Conservation (phyloP, 2,329 filamentous ascomycete genomes). For the Dothideomycetes sp. region DNA sequence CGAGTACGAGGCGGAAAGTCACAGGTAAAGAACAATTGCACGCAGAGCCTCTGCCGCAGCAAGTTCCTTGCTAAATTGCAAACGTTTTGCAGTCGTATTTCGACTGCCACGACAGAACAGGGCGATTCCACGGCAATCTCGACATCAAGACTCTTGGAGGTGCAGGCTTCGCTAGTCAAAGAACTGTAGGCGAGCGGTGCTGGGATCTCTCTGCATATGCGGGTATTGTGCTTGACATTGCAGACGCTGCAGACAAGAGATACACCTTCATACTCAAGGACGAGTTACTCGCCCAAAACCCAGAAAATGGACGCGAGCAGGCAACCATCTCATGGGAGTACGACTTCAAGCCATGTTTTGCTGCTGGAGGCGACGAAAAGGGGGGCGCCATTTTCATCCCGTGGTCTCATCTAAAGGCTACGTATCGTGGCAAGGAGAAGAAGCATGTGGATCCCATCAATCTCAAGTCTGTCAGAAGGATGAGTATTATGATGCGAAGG, state of each 20-base stretch:
- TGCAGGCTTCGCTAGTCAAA: constrained; percentile 74
- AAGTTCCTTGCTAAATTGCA: not conserved
- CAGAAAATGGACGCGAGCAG: constrained; percentile 59
- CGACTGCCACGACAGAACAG: constrained; percentile 31
- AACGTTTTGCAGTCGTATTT: constrained; percentile 38
- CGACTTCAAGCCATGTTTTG: constrained; percentile 43
- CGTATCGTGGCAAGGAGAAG: constrained; percentile 61
- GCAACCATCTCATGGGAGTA: constrained; percentile 66
- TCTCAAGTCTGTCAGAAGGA: constrained; percentile 50
- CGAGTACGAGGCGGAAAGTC: constrained; percentile 67
- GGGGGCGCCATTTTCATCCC: constrained; percentile 43
- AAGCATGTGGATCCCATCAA: constrained; percentile 53
- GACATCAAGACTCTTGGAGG: constrained; percentile 69
- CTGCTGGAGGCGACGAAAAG: constrained; percentile 17
- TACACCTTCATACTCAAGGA: constrained; percentile 74
- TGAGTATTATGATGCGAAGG: constrained; percentile 78
- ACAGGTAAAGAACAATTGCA: constrained; percentile 28
- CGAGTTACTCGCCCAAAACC: constrained; percentile 45
- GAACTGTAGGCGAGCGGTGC: constrained; percentile 48
- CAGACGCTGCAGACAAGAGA: constrained; percentile 41
- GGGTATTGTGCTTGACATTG: constrained; percentile 50
- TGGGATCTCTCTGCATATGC: constrained; percentile 58
- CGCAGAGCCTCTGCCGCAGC: not conserved
- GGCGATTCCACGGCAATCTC: constrained; percentile 56
- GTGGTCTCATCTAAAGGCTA: constrained; percentile 60